Evolutionary conservation across 163 green algal species (phyloP).

Genomic region (Scenedesmus sp.): DNA sequence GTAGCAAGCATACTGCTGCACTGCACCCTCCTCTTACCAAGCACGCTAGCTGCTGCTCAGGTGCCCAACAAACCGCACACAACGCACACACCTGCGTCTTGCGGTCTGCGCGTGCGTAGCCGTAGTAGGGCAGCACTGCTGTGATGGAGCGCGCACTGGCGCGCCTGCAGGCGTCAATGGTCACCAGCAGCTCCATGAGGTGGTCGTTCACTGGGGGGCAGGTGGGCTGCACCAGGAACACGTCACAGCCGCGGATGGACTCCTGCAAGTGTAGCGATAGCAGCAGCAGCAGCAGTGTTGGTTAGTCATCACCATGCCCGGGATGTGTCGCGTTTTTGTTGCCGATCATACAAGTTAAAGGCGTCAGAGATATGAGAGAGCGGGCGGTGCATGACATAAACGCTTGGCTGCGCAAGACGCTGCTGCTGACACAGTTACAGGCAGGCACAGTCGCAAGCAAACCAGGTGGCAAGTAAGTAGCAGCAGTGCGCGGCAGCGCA

Average conservation of each 20-base stretch:
- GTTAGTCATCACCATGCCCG: background rate
- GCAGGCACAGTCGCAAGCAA: background rate
- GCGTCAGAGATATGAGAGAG: too few relatives aligned
- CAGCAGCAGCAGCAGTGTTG: background rate
- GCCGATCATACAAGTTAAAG: too few relatives aligned
- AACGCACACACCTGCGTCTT: constrained; percentile 79
- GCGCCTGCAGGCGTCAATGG: constrained; percentile 94
- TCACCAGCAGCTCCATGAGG: constrained; percentile 98
- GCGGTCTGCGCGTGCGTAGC: constrained; percentile 93
- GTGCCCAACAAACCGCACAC: background rate
- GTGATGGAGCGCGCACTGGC: constrained; percentile 97
- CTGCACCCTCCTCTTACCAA: background rate
- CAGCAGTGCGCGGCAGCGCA: background rate
- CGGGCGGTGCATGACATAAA: background rate
- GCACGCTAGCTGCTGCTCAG: background rate
- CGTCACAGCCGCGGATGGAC: constrained; percentile 98
- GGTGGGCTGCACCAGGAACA: constrained; percentile 99
- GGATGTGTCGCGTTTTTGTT: too few relatives aligned
- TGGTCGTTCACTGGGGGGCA: constrained; percentile 97
- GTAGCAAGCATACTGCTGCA: background rate
- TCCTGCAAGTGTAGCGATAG: constrained; percentile 72
- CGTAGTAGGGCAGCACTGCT: constrained; percentile 90
- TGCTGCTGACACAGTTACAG: background rate
- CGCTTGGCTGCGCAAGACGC: background rate
- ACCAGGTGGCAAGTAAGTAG: background rate